These are phyloP conservation scores for Sporobolomyces roseus DNA, from an alignment of 768 basidiomycete genomes.

Conservation along the genomic window DNA sequence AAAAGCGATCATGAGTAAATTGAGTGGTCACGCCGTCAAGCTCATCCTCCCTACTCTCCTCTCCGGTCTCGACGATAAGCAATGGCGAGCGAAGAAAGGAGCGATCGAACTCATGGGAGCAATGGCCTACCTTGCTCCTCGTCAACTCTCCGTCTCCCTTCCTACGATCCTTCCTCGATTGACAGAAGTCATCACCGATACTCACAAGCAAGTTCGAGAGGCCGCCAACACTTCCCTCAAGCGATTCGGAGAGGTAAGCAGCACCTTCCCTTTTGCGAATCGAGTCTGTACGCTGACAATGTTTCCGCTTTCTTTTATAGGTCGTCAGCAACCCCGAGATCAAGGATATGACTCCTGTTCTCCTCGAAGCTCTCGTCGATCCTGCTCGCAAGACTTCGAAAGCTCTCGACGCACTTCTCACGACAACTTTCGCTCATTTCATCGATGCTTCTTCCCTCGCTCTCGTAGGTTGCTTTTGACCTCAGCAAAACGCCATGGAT, in stretches of 20 bases:
- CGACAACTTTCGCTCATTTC: slow-evolving; percentile 95
- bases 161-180: slow-evolving; percentile 96
- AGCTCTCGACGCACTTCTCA: slow-evolving; percentile 78
- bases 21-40: slow-evolving; percentile 77
- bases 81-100: slow-evolving; percentile 93
- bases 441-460: slow-evolving; percentile 96
- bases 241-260: slow-evolving; percentile 76
- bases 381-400: slow-evolving; percentile 76
- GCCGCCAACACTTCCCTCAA: slow-evolving; percentile 94
- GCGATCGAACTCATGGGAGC: slow-evolving; percentile 94
- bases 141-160: slow-evolving; percentile 86
- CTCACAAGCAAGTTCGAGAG: slow-evolving; percentile 88
- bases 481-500: neutral
- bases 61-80: slow-evolving; percentile 90
- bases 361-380: slow-evolving; percentile 92
- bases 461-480: slow-evolving; percentile 56
- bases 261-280: no score
- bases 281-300: neutral
- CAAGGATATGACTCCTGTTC: slow-evolving; percentile 76
- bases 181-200: slow-evolving; percentile 90
- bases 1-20: slow-evolving; percentile 86
- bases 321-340: slow-evolving; percentile 98
- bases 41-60: slow-evolving; percentile 84
- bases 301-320: neutral
- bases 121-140: slow-evolving; percentile 98